Base-by-base conservation (phyloP, 2,329 filamentous ascomycete genomes). In the Talaromyces sp. region DNA sequence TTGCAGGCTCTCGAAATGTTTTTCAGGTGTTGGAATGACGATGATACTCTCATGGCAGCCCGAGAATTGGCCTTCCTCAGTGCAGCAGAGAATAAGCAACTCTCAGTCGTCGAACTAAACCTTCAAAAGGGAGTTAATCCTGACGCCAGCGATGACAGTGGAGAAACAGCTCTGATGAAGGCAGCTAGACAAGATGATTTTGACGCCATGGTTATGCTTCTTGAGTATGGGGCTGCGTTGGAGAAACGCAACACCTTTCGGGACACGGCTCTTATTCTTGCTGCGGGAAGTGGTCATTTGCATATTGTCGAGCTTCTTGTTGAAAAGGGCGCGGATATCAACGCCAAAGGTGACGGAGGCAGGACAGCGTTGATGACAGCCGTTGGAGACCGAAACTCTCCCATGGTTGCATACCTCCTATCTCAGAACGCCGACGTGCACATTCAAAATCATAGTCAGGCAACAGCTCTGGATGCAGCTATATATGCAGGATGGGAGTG, bases 281-380 rank as follows among this genome's bases (percentile, higher is more conserved):
- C 49, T n/a, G 49, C 50, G 10, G 27, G 6, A 21, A 13, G n/a
- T 5, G 54, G 41, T 7, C 26, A 62, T 3, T 4, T 62, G 1
- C 26, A 61, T 1, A 56, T 65, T 55, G 59, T 66, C 11, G 9
- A 62, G 2, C 32, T 71, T 14, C 65, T 73, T 17, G 17, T 71
- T 2, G 32, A 62, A 3, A 27, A 41, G 1, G 66, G 65, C 0
- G 68, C 66, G 0, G 54, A 68, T 26, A 46, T 69, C 4, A 65
- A 72, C 58, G 58, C 51, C 2, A 43, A 19, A 3, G 56, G 41
- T 2, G 9, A n/a, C 3, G 19, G 19, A 19, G 60, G 56, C 3
- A 56, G 32, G 4, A 62, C 60, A 4, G 14, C 41, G 13, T 43
- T 62, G 14, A 62, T 62, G 41, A 49, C 24, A 8, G 60, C 60